Conservation (phyloP, 169 alveolate species). For the Cryptosporidium muris region DNA sequence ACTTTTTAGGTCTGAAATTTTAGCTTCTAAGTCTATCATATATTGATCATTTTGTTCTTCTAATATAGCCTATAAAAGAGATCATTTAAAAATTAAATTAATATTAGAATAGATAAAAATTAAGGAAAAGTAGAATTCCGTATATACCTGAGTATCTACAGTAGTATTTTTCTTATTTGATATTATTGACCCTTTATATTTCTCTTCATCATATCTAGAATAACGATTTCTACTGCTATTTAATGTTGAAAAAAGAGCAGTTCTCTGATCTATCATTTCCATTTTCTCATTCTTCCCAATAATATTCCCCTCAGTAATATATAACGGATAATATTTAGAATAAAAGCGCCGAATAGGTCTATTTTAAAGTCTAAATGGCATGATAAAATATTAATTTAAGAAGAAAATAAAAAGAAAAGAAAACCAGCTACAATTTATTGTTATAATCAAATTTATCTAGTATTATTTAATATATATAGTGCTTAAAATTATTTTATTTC, state of each 20-base stretch:
- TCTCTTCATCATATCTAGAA: slow-evolving; percentile 29
- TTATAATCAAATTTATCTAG: background rate
- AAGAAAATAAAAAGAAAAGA: too few species aligned
- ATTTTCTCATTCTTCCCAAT: slow-evolving; percentile 1
- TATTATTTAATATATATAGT: background rate
- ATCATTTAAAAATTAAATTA: background rate
- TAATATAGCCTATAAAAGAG: slow-evolving; percentile 42
- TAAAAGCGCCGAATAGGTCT: too few species aligned
- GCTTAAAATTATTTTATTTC: background rate
- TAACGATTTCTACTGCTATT: slow-evolving; percentile 52
- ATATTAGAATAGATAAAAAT: background rate
- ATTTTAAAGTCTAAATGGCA: too few species aligned
- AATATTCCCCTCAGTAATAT: background rate
- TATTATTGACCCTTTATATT: slow-evolving; percentile 5
- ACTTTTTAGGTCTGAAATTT: slow-evolving; percentile 45
- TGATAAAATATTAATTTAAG: too few species aligned
- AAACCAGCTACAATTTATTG: too few species aligned
- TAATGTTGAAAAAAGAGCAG: slow-evolving; percentile 32
- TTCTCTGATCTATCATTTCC: slow-evolving; percentile 59
- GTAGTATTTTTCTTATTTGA: slow-evolving; percentile 4
- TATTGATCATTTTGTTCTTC: slow-evolving; percentile 69
- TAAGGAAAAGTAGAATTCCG: background rate
- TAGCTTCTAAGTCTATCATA: slow-evolving; percentile 63
- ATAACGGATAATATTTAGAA: too few species aligned
- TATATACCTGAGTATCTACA: background rate